Conservation (phyloP, 352 stramenopile species). For the Pythium folliculosum region DNA sequence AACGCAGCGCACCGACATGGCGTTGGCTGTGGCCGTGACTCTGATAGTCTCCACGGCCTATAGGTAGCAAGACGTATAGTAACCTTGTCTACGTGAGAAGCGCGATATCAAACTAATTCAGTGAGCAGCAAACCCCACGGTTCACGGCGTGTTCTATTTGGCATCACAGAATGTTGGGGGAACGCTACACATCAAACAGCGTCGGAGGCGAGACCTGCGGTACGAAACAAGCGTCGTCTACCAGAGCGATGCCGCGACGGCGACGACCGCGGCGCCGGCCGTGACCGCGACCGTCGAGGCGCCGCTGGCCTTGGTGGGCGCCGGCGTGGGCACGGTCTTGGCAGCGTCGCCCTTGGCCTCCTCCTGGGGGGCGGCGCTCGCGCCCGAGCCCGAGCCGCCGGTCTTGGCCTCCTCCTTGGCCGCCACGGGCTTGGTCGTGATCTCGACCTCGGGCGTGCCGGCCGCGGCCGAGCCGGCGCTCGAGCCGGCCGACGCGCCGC, state of each 20-base stretch:
- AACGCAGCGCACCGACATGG: too few species aligned
- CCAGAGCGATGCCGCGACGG: conserved; percentile 6
- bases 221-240: neutral
- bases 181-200: neutral
- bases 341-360: neutral
- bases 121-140: too few species aligned
- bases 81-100: too few species aligned
- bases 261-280: conserved; percentile 2
- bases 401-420: neutral
- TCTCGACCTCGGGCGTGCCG: neutral
- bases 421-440: neutral
- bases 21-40: too few species aligned
- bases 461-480: conserved; percentile 4
- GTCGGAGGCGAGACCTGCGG: neutral
- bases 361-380: neutral
- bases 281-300: neutral
- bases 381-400: too few species aligned
- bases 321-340: conserved; percentile 3
- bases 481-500: neutral
- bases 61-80: too few species aligned
- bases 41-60: too few species aligned
- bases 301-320: conserved; percentile 3
- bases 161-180: neutral
- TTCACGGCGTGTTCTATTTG: neutral
- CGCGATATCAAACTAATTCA: too few species aligned